Percentiles rank a stretch among this genome's conserved stretches.
phyloP scores from a whole-genome alignment of 495 filamentous ascomycete species.

The Chaetomidium leptoderma region DNA sequence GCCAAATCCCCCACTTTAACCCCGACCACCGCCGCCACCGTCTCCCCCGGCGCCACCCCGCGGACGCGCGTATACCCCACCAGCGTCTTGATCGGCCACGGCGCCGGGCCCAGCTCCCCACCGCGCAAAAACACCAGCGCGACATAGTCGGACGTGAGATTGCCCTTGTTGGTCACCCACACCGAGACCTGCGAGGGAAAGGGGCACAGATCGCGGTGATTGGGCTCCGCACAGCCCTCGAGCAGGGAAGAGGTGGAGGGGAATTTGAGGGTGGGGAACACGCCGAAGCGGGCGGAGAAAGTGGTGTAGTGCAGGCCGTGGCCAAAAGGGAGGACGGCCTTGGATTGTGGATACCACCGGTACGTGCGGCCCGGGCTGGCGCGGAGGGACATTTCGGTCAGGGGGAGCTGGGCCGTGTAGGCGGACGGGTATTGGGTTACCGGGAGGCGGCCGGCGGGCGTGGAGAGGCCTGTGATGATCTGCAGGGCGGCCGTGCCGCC shows the following conservation, averaged over 20 bases:
- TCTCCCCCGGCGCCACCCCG: conserved; percentile 30
- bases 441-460: conserved; percentile 57
- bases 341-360: conserved; percentile 34
- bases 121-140: conserved; percentile 52
- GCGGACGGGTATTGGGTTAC: conserved; percentile 49
- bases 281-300: conserved; percentile 42
- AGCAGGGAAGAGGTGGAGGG: conserved; percentile 22
- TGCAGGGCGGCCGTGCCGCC: conserved; percentile 50
- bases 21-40: conserved; percentile 41
- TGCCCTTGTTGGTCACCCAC: conserved; percentile 36
- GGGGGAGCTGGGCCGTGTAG: conserved; percentile 37
- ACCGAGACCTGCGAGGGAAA: conserved; percentile 41
- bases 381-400: conserved; percentile 44
- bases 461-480: conserved; percentile 47
- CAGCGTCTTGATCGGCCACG: conserved; percentile 58
- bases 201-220: conserved; percentile 21
- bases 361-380: conserved; percentile 42
- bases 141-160: conserved; percentile 53
- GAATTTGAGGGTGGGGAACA: conserved; percentile 11
- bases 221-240: conserved; percentile 19
- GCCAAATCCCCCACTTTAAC: conserved; percentile 48
- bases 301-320: conserved; percentile 46
- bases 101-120: conserved; percentile 50
- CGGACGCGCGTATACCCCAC: conserved; percentile 53
- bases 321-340: conserved; percentile 44